Evolutionary conservation across 139 green algal species (phyloP).

Genomic region (Edaphochlamys debaryana): DNA sequence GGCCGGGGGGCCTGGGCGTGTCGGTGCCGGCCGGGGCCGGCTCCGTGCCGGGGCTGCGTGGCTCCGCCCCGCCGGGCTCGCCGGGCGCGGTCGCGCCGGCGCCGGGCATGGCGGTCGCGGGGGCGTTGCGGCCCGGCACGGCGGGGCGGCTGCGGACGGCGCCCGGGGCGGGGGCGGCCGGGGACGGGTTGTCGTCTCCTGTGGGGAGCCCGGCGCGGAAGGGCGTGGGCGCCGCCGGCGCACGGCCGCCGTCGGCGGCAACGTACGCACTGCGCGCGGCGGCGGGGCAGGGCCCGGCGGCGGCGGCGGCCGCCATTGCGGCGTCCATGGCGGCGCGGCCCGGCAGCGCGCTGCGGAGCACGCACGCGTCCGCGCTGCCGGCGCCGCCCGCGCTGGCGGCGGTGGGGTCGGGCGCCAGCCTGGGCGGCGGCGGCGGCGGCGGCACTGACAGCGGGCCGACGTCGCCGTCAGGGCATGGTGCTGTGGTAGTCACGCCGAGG

Average conservation of each 20-base stretch:
- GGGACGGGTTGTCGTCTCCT: too few relatives aligned
- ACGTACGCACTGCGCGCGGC: not conserved
- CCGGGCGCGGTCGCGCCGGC: not conserved
- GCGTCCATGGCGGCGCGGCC: too few relatives aligned
- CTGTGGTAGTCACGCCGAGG: not conserved
- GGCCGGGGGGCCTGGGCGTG: not conserved
- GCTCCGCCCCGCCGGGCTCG: not conserved
- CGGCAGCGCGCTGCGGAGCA: too few relatives aligned
- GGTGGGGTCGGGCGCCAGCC: not conserved
- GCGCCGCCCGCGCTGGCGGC: not conserved
- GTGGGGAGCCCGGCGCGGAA: not conserved
- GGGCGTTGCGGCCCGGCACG: not conserved
- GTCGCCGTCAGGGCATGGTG: not conserved
- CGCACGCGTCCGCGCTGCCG: not conserved
- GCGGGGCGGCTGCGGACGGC: constrained; percentile 3
- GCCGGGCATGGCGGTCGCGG: not conserved
- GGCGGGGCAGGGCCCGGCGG: too few relatives aligned
- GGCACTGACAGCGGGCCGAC: too few relatives aligned
- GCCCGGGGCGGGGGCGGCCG: not conserved
- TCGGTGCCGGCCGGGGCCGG: not conserved
- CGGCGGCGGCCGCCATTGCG: not conserved
- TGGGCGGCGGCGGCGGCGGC: not conserved
- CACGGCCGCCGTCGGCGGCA: constrained; percentile 18
- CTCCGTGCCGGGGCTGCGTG: not conserved
- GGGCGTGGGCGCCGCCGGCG: constrained; percentile 19